These are phyloP conservation scores for Ceratopteris richardii DNA, from an alignment of 75 land plant genomes.

Conservation along the genomic window DNA sequence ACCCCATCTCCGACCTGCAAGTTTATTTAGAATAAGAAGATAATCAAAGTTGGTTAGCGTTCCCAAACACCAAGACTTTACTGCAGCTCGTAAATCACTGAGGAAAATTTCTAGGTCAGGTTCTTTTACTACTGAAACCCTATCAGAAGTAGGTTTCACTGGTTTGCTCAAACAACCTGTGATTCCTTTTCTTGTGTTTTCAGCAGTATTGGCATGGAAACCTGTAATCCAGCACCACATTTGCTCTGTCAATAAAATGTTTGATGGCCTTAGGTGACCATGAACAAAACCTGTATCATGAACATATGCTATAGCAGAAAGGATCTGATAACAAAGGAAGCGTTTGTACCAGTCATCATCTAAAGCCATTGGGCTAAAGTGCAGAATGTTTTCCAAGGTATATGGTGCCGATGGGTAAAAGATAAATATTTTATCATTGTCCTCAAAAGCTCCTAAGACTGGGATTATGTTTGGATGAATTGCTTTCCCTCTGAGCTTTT, in stretches of 20 bases:
- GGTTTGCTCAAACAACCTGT: too few relatives aligned
- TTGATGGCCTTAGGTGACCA: conserved; percentile 61
- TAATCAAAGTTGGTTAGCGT: conserved; percentile 86
- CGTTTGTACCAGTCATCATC: conserved; percentile 67
- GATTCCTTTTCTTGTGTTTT: neutral
- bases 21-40: conserved; percentile 64
- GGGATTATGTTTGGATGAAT: conserved; percentile 82
- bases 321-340: conserved; percentile 66
- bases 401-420: conserved; percentile 51
- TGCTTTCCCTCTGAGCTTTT: conserved; percentile 8
- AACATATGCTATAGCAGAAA: conserved; percentile 56
- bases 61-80: conserved; percentile 71
- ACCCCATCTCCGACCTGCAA: conserved; percentile 95
- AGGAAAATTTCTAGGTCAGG: conserved; percentile 22
- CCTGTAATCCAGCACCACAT: conserved; percentile 61
- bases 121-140: neutral
- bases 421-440: conserved; percentile 19
- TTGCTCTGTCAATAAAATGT: conserved; percentile 43
- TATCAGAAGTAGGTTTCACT: neutral
- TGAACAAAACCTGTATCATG: conserved; percentile 55
- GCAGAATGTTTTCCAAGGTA: conserved; percentile 57
- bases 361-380: conserved; percentile 64
- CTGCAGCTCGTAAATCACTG: conserved; percentile 45
- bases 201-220: conserved; percentile 15
- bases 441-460: conserved; percentile 43